phyloP scores from a whole-genome alignment of 2,329 filamentous ascomycete genomes.

The Trichoderma harzianum region DNA sequence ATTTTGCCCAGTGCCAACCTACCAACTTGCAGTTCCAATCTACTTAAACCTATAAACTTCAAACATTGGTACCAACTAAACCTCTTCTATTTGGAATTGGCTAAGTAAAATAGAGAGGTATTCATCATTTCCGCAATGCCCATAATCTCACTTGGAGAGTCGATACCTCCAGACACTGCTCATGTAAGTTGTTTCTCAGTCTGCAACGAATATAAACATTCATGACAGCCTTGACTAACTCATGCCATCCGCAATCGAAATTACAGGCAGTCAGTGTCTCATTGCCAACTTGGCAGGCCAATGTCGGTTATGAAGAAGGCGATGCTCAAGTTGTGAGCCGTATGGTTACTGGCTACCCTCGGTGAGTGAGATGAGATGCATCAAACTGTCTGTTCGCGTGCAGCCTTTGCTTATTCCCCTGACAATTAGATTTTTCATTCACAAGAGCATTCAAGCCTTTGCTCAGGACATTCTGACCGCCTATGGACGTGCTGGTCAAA shows the following conservation, averaged over 20 bases:
- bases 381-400: not conserved
- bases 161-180: conserved; percentile 73
- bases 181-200: conserved; percentile 56
- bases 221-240: not conserved
- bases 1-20: not conserved
- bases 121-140: conserved; percentile 38
- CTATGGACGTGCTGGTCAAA: conserved; percentile 59
- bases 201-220: not conserved
- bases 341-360: conserved; percentile 88
- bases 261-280: conserved; percentile 89
- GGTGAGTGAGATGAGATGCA: conserved; percentile 44
- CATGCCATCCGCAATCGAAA: not conserved
- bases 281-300: conserved; percentile 86
- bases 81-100: not conserved
- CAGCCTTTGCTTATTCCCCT: not conserved
- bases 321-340: conserved; percentile 78
- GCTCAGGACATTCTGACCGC: conserved; percentile 62
- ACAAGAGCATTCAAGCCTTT: conserved; percentile 75
- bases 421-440: conserved; percentile 75
- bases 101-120: not conserved
- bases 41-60: not conserved
- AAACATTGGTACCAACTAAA: not conserved
- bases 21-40: not conserved
- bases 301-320: conserved; percentile 91
- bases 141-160: conserved; percentile 59